These are phyloP conservation scores for Elaeagnus macrophylla DNA, from an alignment of 306 rosid genomes.

Conservation along the genomic window DNA sequence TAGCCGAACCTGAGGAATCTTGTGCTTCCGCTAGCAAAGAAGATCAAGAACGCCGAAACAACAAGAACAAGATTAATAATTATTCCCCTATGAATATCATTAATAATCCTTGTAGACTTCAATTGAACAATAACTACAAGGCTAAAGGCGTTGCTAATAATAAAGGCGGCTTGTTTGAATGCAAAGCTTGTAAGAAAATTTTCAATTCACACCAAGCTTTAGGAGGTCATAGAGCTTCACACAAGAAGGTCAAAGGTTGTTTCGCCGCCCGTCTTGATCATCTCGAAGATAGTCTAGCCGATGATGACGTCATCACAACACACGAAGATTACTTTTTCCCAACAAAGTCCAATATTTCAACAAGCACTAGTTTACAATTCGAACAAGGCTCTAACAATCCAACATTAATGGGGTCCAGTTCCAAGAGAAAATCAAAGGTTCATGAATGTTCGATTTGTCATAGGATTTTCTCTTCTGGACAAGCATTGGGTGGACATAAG, in stretches of 20 bases:
- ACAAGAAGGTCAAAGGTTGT: slow-evolving; percentile 92
- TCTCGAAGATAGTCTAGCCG: slow-evolving; percentile 29
- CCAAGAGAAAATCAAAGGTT: slow-evolving; percentile 62
- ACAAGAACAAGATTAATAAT: slow-evolving; percentile 1
- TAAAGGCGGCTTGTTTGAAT: slow-evolving; percentile 70
- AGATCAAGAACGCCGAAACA: slow-evolving; percentile 31
- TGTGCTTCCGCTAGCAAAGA: slow-evolving; percentile 78
- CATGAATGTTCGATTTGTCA: slow-evolving; percentile 95
- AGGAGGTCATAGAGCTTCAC: slow-evolving; percentile 96
- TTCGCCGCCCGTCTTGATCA: slow-evolving; percentile 71
- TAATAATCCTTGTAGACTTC: slow-evolving; percentile 31
- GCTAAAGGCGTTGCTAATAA: slow-evolving; percentile 44
- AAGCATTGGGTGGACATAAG: slow-evolving; percentile 90
- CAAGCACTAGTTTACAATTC: slow-evolving; percentile 22
- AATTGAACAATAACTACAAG: slow-evolving; percentile 18
- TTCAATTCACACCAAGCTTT: slow-evolving; percentile 95
- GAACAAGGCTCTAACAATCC: slow-evolving; percentile 32
- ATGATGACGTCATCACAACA: slow-evolving; percentile 45
- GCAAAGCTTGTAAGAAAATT: slow-evolving; percentile 89
- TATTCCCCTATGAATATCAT: slow-evolving; percentile 28
- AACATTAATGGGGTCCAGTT: slow-evolving; percentile 38
- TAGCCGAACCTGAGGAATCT: slow-evolving; percentile 58
- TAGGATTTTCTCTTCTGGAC: slow-evolving; percentile 80
- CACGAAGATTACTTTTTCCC: slow-evolving; percentile 55
- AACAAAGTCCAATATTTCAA: slow-evolving; percentile 30